A percentile compares a stretch with the other conserved stretches of the same genome.
phyloP scores from a whole-genome alignment of 345 rosid species.

The Lepidium africanum region DNA sequence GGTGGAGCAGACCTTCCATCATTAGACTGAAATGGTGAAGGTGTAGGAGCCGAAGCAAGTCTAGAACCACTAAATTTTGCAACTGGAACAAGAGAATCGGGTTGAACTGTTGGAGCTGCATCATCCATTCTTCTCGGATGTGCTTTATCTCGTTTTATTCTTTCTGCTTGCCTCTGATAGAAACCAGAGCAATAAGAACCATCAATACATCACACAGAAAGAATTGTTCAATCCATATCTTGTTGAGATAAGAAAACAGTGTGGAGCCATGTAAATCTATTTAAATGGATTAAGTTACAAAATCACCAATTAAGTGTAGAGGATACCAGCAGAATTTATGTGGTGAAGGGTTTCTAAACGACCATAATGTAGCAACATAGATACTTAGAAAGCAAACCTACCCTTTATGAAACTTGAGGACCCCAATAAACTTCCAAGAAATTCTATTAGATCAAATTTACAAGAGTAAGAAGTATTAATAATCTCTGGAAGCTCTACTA shows the following conservation, averaged over 20 bases:
- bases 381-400: neutral
- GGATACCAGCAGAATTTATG: neutral
- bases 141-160: conserved; percentile 70
- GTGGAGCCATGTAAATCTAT: neutral
- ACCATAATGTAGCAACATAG: neutral
- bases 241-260: neutral
- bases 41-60: conserved; percentile 79
- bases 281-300: neutral
- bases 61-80: conserved; percentile 73
- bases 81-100: conserved; percentile 79
- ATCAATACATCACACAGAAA: conserved; percentile 1
- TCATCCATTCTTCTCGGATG: conserved; percentile 73
- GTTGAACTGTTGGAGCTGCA: conserved; percentile 54
- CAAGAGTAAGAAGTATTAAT: neutral
- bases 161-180: conserved; percentile 77
- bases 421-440: neutral
- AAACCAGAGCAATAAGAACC: neutral
- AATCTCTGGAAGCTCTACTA: neutral
- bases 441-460: neutral
- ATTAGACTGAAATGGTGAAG: conserved; percentile 62
- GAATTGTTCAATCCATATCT: neutral
- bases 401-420: neutral
- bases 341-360: neutral
- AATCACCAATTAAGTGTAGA: neutral
- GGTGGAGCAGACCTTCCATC: conserved; percentile 28